Percentiles rank a stretch among this genome's conserved stretches.
phyloP scores from a whole-genome alignment of 192 early-diverging fungal genomes.

The Podila horticola region DNA sequence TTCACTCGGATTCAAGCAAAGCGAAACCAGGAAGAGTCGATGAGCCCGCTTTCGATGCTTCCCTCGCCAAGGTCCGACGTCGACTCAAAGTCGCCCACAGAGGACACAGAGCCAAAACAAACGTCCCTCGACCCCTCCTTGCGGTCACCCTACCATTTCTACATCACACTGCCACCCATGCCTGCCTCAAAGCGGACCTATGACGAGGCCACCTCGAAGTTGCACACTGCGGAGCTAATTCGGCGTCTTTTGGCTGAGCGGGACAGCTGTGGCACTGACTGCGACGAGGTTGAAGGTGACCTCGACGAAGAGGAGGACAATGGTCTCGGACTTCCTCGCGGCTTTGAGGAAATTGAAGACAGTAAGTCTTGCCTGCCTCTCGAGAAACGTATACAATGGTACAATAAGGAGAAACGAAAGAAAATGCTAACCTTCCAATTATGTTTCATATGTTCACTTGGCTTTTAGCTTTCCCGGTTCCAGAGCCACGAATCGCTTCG shows the following conservation, averaged over 20 bases:
- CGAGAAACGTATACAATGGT: too few relatives aligned
- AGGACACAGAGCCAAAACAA: neutral
- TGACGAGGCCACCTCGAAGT: constrained; percentile 40
- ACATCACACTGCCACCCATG: constrained; percentile 28
- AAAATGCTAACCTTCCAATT: too few relatives aligned
- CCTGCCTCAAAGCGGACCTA: constrained; percentile 36
- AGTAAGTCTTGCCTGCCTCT: constrained; percentile 14
- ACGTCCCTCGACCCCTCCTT: neutral
- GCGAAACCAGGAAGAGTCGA: constrained; percentile 20
- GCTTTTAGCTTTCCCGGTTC: constrained; percentile 40
- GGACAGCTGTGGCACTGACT: constrained; percentile 18
- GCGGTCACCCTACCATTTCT: constrained; percentile 16
- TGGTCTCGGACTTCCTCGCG: constrained; percentile 32
- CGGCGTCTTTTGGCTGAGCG: constrained; percentile 27
- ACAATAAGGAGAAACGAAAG: too few relatives aligned
- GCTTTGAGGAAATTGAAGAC: constrained; percentile 50
- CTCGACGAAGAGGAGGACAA: constrained; percentile 7
- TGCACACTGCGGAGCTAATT: constrained; percentile 46
- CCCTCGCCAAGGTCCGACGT: constrained; percentile 36
- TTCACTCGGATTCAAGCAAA: constrained; percentile 14
- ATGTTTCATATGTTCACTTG: neutral
- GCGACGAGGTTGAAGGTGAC: constrained; percentile 21
- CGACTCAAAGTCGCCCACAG: constrained; percentile 6
- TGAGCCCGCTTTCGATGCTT: constrained; percentile 44
- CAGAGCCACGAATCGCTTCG: constrained; percentile 27